These are phyloP conservation scores for Omphalea diandra DNA, from an alignment of 441 rosid genomes.

Conservation along the genomic window DNA sequence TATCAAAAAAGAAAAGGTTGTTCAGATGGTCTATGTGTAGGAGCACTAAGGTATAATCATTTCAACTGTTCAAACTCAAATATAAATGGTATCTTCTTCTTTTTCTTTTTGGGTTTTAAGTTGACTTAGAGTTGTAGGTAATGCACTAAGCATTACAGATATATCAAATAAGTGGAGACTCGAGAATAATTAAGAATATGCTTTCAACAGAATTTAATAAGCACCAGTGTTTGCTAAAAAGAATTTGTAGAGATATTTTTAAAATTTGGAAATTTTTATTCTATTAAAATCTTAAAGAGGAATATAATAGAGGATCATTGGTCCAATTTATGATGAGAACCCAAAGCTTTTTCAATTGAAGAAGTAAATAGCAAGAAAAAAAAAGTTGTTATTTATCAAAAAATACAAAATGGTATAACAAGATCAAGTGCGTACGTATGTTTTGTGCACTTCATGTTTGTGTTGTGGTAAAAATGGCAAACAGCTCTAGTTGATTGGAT, in stretches of 20 bases:
- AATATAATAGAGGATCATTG: no score
- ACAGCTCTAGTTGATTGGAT: no score
- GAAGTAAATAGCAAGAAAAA: no score
- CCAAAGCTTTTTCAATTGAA: no score
- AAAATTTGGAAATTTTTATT: no score
- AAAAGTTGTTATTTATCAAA: no score
- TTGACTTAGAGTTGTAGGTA: slow-evolving; percentile 17
- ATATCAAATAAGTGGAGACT: not conserved
- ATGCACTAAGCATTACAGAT: slow-evolving; percentile 8
- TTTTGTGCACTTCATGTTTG: no score
- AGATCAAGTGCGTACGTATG: no score
- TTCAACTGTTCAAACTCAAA: slow-evolving; percentile 14
- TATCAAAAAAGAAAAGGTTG: not conserved
- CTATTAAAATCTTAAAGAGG: not conserved
- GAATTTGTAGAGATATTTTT: no score
- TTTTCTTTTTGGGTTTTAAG: not conserved
- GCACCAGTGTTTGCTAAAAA: not conserved
- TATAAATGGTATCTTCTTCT: not conserved
- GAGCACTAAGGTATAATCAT: slow-evolving; percentile 14
- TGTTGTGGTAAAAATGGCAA: no score
- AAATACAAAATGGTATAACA: no score
- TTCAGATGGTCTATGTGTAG: slow-evolving; percentile 13
- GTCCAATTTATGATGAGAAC: no score
- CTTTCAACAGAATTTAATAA: not conserved
- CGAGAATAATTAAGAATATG: not conserved